phyloP scores from a whole-genome alignment of 495 filamentous ascomycete genomes.

The Podospora conica region DNA sequence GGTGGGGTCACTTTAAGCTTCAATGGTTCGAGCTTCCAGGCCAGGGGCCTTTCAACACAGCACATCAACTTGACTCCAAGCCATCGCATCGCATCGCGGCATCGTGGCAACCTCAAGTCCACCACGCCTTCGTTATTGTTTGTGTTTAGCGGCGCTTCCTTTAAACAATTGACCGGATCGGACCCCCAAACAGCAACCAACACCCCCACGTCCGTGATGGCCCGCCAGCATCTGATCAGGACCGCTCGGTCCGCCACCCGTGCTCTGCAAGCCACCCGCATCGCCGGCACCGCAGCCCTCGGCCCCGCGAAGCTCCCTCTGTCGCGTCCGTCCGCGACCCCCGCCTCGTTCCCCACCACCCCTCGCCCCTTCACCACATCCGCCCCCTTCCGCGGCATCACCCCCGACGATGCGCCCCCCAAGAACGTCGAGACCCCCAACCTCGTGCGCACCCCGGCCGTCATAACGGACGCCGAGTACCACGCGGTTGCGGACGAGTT shows the following conservation, averaged over 20 bases:
- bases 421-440: slow-evolving; percentile 16
- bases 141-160: not conserved
- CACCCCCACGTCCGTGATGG: not conserved
- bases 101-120: not conserved
- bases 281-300: not conserved
- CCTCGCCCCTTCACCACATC: slow-evolving; percentile 12
- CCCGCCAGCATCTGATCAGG: not conserved
- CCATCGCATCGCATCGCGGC: not conserved
- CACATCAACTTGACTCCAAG: not conserved
- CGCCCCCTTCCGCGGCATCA: slow-evolving; percentile 21
- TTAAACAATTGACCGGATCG: not conserved
- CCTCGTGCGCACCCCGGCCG: slow-evolving; percentile 22
- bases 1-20: slow-evolving; percentile 15
- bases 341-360: not conserved
- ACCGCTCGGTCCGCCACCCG: not conserved
- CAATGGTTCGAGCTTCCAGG: not conserved
- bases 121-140: not conserved
- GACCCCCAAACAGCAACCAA: not conserved
- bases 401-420: slow-evolving; percentile 26
- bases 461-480: slow-evolving; percentile 38
- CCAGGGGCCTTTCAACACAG: not conserved
- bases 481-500: slow-evolving; percentile 45
- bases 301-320: not conserved
- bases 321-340: not conserved
- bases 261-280: not conserved